phyloP scores from a whole-genome alignment of 345 rosid genomes.

The Eucalyptus tenuipes region DNA sequence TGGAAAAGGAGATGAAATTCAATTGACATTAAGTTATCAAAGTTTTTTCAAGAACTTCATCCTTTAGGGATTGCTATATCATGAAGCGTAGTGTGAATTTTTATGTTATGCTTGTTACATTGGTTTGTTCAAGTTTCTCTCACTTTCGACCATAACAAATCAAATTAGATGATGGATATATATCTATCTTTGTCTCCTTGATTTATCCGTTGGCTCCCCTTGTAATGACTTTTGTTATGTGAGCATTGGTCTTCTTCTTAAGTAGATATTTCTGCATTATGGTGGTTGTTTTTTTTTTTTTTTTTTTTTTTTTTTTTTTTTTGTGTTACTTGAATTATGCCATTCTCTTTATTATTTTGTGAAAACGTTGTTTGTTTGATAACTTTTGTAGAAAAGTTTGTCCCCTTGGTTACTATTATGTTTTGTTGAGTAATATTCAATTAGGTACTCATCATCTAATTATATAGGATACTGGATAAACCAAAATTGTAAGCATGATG shows the following conservation, averaged over 20 bases:
- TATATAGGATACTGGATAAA: constrained; percentile 35
- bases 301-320: too few relatives aligned
- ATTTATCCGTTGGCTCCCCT: neutral
- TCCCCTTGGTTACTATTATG: neutral
- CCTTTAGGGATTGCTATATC: neutral
- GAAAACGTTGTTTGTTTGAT: neutral
- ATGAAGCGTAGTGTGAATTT: neutral
- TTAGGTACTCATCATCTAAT: neutral
- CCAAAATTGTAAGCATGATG: constrained; percentile 44
- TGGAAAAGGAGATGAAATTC: neutral
- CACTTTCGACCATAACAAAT: neutral
- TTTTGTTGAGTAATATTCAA: neutral
- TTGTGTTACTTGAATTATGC: neutral
- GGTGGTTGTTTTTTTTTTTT: neutral
- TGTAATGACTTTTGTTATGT: too few relatives aligned
- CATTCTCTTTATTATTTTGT: neutral
- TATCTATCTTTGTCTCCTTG: neutral
- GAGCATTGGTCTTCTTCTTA: neutral
- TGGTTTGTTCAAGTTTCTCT: neutral
- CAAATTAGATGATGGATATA: too few relatives aligned
- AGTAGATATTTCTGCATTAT: too few relatives aligned
- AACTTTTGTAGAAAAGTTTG: neutral
- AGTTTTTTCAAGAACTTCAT: too few relatives aligned
- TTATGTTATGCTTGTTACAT: too few relatives aligned
- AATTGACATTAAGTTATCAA: neutral